Evolutionary conservation across 495 filamentous ascomycete species (phyloP), one percentile per base, ranked within the genome.

Genomic region (Aspergillus conjunctus): DNA sequence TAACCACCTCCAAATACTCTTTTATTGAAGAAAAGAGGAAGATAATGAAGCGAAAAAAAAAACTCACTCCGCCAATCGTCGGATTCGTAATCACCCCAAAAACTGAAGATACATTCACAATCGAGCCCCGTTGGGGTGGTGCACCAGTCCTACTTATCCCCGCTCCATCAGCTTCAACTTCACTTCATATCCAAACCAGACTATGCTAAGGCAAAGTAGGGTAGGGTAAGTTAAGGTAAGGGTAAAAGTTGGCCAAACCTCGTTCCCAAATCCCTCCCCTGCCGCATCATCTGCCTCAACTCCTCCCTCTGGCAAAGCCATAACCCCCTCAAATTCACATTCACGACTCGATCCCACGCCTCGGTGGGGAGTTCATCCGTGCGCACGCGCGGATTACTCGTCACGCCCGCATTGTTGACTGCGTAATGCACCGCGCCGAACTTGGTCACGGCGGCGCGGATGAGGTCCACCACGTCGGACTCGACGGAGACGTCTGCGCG

Each of bases 81-180:
- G 59, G 52, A 56, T 62, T 52, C 9, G 59, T 46, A 30, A 56
- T 20, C 15, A 62, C 30, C n/a, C 59, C 59, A 51, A 56, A 56
- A 14, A 62, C 41, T 26, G 52, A 56, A 11, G 52, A 48, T 14
- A 62, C 48, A 51, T 62, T 62, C 21, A 62, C 59, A 41, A 62
- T 62, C 14, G 59, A 30, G 30, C 59, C 59, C n/a, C 59, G 59
- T 43, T 62, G 59, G 17, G 45, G 39, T 5, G 59, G 59, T 30
- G 59, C 45, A 7, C 54, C 54, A 3, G 54, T 54, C 39, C 52
- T 55, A 22, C 43, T 20, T 50, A 20, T 22, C 51, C 30, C 33
- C 34, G 14, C 34, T n/a, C n/a, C n/a, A n/a, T n/a, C n/a, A n/a
- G n/a, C n/a, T n/a, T n/a, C n/a, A n/a, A n/a, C n/a, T n/a, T n/a